Conservation (phyloP, 495 filamentous ascomycete species). For the Alectoria sarmentosa region DNA sequence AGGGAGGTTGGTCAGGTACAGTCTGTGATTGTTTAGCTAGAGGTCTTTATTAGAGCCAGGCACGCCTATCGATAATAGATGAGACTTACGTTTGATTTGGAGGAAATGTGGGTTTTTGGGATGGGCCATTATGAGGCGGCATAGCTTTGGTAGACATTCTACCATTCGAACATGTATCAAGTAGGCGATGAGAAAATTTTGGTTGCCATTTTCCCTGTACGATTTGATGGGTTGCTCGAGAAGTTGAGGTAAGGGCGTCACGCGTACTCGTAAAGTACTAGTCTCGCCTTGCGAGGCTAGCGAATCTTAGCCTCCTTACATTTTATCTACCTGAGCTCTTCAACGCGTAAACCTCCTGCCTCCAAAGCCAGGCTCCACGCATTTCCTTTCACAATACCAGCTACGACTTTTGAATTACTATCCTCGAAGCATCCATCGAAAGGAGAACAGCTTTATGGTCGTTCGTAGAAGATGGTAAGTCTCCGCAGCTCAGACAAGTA, state of each 20-base stretch:
- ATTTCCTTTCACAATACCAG: neutral
- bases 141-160: slow-evolving; percentile 38
- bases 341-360: slow-evolving; percentile 13
- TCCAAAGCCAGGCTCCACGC: neutral
- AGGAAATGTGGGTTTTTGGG: slow-evolving; percentile 30
- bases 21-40: slow-evolving; percentile 41
- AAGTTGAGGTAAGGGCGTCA: neutral
- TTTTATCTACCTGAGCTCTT: slow-evolving; percentile 1
- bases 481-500: neutral
- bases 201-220: neutral
- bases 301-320: neutral
- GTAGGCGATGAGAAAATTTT: neutral
- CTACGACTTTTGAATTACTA: neutral
- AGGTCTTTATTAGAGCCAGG: slow-evolving; percentile 27
- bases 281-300: slow-evolving; percentile 10
- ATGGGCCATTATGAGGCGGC: slow-evolving; percentile 34
- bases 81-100: slow-evolving; percentile 68
- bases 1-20: slow-evolving; percentile 82
- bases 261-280: too few relatives aligned
- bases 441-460: neutral
- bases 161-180: neutral
- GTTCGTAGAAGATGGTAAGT: slow-evolving; percentile 16
- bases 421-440: neutral
- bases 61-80: slow-evolving; percentile 10
- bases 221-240: neutral